Percentiles rank a stretch among this genome's conserved stretches.
phyloP scores from a whole-genome alignment of 495 filamentous ascomycete species.

The Tuber magnatum region DNA sequence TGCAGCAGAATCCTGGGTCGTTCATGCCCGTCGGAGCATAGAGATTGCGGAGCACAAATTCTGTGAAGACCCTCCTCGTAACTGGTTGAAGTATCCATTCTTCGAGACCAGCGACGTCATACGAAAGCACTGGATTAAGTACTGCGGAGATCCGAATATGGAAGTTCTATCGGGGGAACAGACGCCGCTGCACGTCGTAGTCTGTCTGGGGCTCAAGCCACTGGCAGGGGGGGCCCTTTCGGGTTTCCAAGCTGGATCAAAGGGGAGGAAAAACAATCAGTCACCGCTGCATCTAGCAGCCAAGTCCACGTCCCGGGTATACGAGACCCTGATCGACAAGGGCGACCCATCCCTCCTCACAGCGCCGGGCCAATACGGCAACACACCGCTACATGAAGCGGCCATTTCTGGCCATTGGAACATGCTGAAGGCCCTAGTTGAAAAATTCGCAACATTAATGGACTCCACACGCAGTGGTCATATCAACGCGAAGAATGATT shows the following conservation, averaged over 20 bases:
- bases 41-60: background rate
- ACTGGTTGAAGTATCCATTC: too few relatives aligned
- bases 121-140: background rate
- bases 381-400: background rate
- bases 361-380: background rate
- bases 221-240: background rate
- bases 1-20: background rate
- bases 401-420: background rate
- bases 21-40: too few relatives aligned
- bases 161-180: background rate
- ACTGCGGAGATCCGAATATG: background rate
- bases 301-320: background rate
- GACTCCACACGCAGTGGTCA: background rate
- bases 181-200: background rate
- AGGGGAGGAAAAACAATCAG: background rate
- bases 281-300: background rate
- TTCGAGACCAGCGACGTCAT: background rate
- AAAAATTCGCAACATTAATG: background rate
- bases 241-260: background rate
- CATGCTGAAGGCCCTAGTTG: background rate
- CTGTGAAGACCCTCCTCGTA: too few relatives aligned
- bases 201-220: background rate
- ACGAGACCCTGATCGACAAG: background rate
- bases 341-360: background rate
- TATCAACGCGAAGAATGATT: background rate